These are phyloP conservation scores for Fraxinus baroniana DNA, from an alignment of 305 asterid genomes.

Conservation along the genomic window DNA sequence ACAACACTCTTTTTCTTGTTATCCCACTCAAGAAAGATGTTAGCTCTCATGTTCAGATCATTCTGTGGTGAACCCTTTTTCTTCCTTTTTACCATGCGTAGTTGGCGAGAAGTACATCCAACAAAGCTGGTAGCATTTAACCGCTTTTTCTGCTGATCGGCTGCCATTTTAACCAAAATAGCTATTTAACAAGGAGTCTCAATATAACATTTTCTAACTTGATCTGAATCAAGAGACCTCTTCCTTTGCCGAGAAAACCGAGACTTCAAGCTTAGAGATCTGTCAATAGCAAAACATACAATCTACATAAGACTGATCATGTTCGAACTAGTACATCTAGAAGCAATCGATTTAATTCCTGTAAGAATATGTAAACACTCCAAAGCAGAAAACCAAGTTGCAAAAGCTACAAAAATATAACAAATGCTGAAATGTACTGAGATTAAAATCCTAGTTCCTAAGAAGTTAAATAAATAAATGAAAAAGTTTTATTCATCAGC, in stretches of 20 bases:
- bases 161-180: slow-evolving; percentile 53
- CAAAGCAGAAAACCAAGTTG: background rate
- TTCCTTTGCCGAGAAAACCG: slow-evolving; percentile 18
- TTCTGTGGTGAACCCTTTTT: slow-evolving; percentile 34
- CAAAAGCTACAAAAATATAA: background rate
- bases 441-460: background rate
- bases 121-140: slow-evolving; percentile 49
- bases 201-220: slow-evolving; percentile 31
- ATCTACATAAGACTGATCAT: background rate
- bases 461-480: background rate
- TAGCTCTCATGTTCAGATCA: slow-evolving; percentile 51
- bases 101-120: slow-evolving; percentile 53
- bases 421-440: background rate
- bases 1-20: slow-evolving; percentile 66
- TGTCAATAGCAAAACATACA: slow-evolving; percentile 4
- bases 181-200: slow-evolving; percentile 31
- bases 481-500: background rate
- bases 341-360: background rate
- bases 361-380: slow-evolving; percentile 10
- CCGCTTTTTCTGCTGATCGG: slow-evolving; percentile 74
- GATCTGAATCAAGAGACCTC: slow-evolving; percentile 10
- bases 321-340: background rate
- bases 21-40: slow-evolving; percentile 85
- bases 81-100: slow-evolving; percentile 55
- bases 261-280: slow-evolving; percentile 17